A percentile compares a stretch with the other conserved stretches of the same genome.
These are phyloP conservation scores for Xanthoceras sorbifolium DNA, from an alignment of 345 rosid genomes.

Conservation along the genomic window DNA sequence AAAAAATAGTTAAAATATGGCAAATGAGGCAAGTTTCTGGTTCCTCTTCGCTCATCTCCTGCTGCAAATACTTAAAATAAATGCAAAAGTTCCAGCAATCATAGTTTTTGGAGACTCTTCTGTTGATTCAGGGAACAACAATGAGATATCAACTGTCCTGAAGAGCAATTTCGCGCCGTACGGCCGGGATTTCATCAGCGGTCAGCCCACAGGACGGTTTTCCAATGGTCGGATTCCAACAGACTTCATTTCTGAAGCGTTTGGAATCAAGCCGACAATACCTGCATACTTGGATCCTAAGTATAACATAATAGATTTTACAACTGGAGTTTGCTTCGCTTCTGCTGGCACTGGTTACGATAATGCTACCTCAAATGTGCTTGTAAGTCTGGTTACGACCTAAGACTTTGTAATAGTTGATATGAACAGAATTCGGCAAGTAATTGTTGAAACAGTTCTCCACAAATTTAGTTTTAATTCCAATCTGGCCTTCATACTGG, in stretches of 20 bases:
- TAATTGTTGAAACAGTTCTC: not conserved
- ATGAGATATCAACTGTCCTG: constrained; percentile 56
- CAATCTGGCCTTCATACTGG: not conserved
- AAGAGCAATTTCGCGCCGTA: constrained; percentile 80
- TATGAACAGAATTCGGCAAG: not conserved
- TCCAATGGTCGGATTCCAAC: constrained; percentile 73
- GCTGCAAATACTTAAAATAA: constrained; percentile 29
- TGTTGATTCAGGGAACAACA: constrained; percentile 86
- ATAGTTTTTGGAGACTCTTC: constrained; percentile 83
- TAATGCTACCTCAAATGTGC: constrained; percentile 66
- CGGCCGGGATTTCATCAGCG: constrained; percentile 68
- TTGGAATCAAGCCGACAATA: constrained; percentile 59
- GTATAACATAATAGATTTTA: constrained; percentile 59
- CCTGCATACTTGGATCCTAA: constrained; percentile 83
- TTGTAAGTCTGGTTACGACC: constrained; percentile 52
- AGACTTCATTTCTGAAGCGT: constrained; percentile 77
- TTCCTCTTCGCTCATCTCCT: constrained; percentile 34
- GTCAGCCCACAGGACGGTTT: constrained; percentile 72
- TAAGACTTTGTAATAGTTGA: not conserved
- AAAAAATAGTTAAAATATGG: constrained; percentile 34
- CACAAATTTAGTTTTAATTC: not conserved
- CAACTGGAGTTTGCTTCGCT: constrained; percentile 86
- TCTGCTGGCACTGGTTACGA: constrained; percentile 93
- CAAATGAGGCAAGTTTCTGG: constrained; percentile 19
- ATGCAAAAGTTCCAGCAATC: constrained; percentile 55